Evolutionary conservation across 108 stramenopile species (phyloP), one percentile per base, ranked within the genome.

Genomic region (Skeletonema marinoi): DNA sequence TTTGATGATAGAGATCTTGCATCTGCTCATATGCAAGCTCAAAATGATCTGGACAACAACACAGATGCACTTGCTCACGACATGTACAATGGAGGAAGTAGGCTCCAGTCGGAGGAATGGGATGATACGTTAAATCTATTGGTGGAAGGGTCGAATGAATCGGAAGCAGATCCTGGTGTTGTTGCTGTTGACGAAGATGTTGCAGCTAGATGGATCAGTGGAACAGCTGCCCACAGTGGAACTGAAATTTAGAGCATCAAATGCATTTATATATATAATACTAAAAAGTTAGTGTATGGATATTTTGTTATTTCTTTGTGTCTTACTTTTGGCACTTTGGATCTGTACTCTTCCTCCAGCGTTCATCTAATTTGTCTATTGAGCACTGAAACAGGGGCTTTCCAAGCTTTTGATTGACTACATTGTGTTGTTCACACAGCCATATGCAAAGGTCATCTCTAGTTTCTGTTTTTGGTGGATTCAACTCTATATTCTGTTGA

Each of bases 361-460:
- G 80, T 65, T 93, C 91, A 66, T 96, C 95, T 41, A 96, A 73
- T 60, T 83, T 86, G 21, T 90, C 73, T 58, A 96, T 88, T 62
- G 82, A 78, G 66, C 95, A 96, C 10, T 79, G 48, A 78, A 90
- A 96, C 5, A 88, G 8, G 8, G 89, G 85, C 66, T 96, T 93
- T 38, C 92, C 92, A 6, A 96, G 70, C 61, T 93, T 96, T 73
- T 87, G 60, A 70, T 93, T 96, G 29, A 93, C 92, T 17, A 83
- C 66, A 70, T 96, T 93, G 77, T 96, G 95, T 72, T 93, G 95
- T 50, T 92, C 90, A 56, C 95, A 96, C 4, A 96, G 74, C 95
- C 95, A 96, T 32, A 88, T 60, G 60, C 91, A 93, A 12, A 96
- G 69, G 32, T 91, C 91, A 76, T 88, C 79, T 65, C 95, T 81